Evolutionary conservation across 2,329 filamentous ascomycete species (phyloP), one percentile per base, ranked within the genome.

Genomic region (Pseudogymnoascus sp.): DNA sequence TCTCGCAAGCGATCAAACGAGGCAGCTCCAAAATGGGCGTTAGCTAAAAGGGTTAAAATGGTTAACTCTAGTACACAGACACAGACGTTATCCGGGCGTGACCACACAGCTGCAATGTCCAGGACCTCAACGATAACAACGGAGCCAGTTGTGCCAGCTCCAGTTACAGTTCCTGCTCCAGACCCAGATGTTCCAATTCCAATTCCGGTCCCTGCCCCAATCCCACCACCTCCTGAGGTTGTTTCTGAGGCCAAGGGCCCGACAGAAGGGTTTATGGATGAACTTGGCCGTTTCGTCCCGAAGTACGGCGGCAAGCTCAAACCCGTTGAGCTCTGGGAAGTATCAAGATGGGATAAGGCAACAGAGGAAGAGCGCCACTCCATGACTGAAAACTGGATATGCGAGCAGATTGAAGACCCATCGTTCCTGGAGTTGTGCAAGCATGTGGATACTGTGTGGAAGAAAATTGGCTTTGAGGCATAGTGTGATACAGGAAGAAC

Each of bases 371-470:
- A 72, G 35, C 75, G 81, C 6, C 71, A 74, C 55, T 69, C 70
- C 8, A 71, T 76, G 9, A 67, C 84, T 16, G 79, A 82, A 60
- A 72, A 79, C 23, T 82, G 81, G 65, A 78, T 84, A 61, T 74
- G 79, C 38, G 74, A 75, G n/a, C 75, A 77, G 62, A 73, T 84
- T 2, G 74, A 80, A 28, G 77, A 80, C 64, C 73, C 78, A 2
- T 73, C 77, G 19, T 84, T 84, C 64, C 62, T 79, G 5, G 76
- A 74, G 16, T 69, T 84, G n/a, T 79, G 79, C 60, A 73, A 79
- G 64, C 80, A 83, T 68, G 74, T 80, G 52, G 77, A 78, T 60
- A 72, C 72, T 11, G 76, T 78, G 64, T 84, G 81, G 81, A 73
- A 74, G 63, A 74, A 76, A 38, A 73, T 79, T 60, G 76, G 74